Evolutionary conservation across 2,329 filamentous ascomycete genomes (phyloP), one percentile per base, ranked within the genome.

Genomic region (Lachnellula arida): DNA sequence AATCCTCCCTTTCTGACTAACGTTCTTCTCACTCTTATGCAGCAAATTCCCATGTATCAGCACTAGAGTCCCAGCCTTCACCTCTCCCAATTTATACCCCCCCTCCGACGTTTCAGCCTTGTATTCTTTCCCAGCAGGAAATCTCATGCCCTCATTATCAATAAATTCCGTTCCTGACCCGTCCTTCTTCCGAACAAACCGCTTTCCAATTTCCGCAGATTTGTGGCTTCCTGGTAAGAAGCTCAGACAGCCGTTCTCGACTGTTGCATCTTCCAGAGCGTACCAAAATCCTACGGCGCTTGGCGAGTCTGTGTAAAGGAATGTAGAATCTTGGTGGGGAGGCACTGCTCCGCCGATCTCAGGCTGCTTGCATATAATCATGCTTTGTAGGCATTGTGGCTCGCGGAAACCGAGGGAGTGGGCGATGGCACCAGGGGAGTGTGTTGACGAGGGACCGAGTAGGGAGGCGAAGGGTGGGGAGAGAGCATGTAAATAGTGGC

Each of bases 331-430:
- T 74, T 96, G 92, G 71, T 99, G 94, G 22, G 91, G 84, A 1
- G 88, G 91, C 44, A 97, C 94, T 2, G 89, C 88, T 22, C 89
- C 93, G 28, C 94, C 94, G 52, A 97, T 97, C 74, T 95, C 90
- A 22, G 94, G 92, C 75, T 97, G 93, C 73, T 99, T 99, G 82
- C 91, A 97, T 65, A 99, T 97, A 28, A 97, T 81, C 94, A 99
- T 99, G 71, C 88, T 94, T 77, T 99, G 94, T 51, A 99, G 78
- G 57, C 80, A 82, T 50, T 61, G 59, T 72, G 78, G 71, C 83
- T 87, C 56, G 71, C 71, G 39, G 72, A 68, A 72, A 1, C 72
- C 72, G 43, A 74, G 70, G 12, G 80, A 82, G 40, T 83, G 78
- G 0, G 71, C 71, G 14, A 76, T 71, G 46, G 72, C 68, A 4